Evolutionary conservation across 305 asterid species (phyloP).

Genomic region (Ajuga reptans): DNA sequence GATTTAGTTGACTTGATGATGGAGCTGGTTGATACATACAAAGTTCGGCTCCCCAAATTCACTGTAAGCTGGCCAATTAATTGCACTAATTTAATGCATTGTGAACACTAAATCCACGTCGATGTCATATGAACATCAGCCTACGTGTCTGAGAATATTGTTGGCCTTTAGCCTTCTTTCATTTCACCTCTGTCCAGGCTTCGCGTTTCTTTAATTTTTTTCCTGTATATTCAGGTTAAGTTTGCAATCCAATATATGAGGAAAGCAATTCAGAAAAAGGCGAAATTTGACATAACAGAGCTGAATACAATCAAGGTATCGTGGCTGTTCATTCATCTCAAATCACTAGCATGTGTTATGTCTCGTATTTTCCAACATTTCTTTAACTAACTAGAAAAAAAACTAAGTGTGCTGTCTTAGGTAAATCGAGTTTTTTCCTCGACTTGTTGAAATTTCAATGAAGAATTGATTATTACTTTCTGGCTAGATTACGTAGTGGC

Average conservation of each 20-base stretch:
- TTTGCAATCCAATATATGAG: constrained; percentile 87
- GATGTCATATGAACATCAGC: constrained; percentile 2
- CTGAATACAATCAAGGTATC: constrained; percentile 77
- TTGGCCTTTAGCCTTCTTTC: constrained; percentile 4
- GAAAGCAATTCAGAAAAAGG: constrained; percentile 67
- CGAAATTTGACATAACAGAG: constrained; percentile 73
- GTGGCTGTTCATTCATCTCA: constrained; percentile 8
- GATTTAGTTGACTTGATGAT: constrained; percentile 93
- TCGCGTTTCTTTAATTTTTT: background rate
- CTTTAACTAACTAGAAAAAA: background rate
- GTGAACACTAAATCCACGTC: background rate
- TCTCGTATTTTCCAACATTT: background rate
- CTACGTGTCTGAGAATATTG: background rate
- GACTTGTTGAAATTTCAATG: background rate
- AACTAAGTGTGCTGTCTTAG: background rate
- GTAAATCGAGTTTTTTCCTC: background rate
- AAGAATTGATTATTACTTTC: background rate
- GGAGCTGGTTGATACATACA: constrained; percentile 89
- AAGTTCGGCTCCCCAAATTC: constrained; percentile 85
- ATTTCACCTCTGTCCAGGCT: background rate
- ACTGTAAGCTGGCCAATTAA: constrained; percentile 43
- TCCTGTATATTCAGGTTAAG: constrained; percentile 49
- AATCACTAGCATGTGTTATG: background rate
- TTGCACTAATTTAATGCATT: background rate
- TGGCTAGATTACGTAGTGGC: background rate